Conservation (phyloP, 1,284 basidiomycete genomes). For the Moesziomyces parantarcticus region DNA sequence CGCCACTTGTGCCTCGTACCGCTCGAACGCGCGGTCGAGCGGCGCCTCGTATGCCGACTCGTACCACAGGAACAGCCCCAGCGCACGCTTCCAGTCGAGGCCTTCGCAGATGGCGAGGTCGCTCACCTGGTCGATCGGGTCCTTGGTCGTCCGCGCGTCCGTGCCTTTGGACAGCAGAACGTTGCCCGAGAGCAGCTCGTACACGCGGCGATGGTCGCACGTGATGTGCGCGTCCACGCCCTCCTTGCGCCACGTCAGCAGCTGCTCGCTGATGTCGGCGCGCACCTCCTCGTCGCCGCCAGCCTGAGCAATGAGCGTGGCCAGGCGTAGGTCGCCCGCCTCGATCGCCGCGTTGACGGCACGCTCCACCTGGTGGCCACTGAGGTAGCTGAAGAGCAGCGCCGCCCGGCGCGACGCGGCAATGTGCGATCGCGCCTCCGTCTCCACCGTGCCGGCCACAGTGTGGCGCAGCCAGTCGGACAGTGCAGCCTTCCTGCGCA, state of each 20-base stretch:
- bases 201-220: slow-evolving; percentile 80
- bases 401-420: slow-evolving; percentile 57
- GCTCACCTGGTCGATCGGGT: slow-evolving; percentile 73
- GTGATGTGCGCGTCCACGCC: slow-evolving; percentile 79
- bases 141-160: slow-evolving; percentile 69
- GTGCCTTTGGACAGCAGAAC: slow-evolving; percentile 75
- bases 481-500: slow-evolving; percentile 83
- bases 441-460: slow-evolving; percentile 80
- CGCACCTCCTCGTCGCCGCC: slow-evolving; percentile 83
- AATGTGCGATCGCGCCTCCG: slow-evolving; percentile 65
- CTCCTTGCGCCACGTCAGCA: slow-evolving; percentile 85
- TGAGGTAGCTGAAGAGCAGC: slow-evolving; percentile 79
- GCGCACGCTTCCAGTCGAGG: slow-evolving; percentile 93
- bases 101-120: slow-evolving; percentile 81
- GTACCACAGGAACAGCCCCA: slow-evolving; percentile 93
- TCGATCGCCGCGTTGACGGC: slow-evolving; percentile 83
- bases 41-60: slow-evolving; percentile 79
- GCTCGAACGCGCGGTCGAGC: slow-evolving; percentile 77
- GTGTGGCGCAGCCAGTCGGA: slow-evolving; percentile 86
- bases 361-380: slow-evolving; percentile 86
- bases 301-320: slow-evolving; percentile 89
- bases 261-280: slow-evolving; percentile 80
- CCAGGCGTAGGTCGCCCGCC: slow-evolving; percentile 83
- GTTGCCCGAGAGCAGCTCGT: slow-evolving; percentile 85
- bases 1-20: slow-evolving; percentile 73